phyloP scores from a whole-genome alignment of 2,329 filamentous ascomycete species.

The Colletotrichum camelliae region DNA sequence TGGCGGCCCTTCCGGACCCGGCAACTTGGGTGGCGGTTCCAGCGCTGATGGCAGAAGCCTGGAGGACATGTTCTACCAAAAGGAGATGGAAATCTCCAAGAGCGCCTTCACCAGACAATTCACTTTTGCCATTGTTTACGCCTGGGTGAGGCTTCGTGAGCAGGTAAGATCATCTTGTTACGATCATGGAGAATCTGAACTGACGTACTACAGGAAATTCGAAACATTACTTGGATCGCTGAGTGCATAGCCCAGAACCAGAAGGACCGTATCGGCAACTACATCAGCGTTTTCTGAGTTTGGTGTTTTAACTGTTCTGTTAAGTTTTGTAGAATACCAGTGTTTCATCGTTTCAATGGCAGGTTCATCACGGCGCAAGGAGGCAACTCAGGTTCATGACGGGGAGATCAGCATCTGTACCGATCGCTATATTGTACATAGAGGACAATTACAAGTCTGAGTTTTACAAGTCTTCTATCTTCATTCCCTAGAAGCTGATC shows the following conservation, averaged over 20 bases:
- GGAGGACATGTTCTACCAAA: conserved; percentile 98
- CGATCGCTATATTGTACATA: conserved; percentile 54
- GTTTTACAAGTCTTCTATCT: conserved; percentile 42
- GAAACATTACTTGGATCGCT: conserved; percentile 99
- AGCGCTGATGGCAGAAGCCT: conserved; percentile 85
- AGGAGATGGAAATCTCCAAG: conserved; percentile 99
- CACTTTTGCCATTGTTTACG: conserved; percentile 92
- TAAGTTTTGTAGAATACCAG: conserved; percentile 48
- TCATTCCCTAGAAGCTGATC: conserved; percentile 68
- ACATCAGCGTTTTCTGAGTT: conserved; percentile 90
- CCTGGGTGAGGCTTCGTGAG: conserved; percentile 96
- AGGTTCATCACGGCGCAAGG: conserved; percentile 40
- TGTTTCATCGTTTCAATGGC: conserved; percentile 20
- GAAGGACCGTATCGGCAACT: conserved; percentile 98
- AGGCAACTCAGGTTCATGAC: conserved; percentile 23
- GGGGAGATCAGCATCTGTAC: conserved; percentile 25
- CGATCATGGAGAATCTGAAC: conserved; percentile 34
- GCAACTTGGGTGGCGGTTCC: conserved; percentile 85
- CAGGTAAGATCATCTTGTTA: conserved; percentile 69
- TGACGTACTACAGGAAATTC: conserved; percentile 77
- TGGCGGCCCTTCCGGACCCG: conserved; percentile 72
- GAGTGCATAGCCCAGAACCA: conserved; percentile 99
- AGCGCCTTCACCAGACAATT: conserved; percentile 95
- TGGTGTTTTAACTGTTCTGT: conserved; percentile 28
- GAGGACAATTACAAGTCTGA: conserved; percentile 44